These are phyloP conservation scores for Cordyceps pruinosa DNA, from an alignment of 2,329 filamentous ascomycete genomes.

Conservation along the genomic window DNA sequence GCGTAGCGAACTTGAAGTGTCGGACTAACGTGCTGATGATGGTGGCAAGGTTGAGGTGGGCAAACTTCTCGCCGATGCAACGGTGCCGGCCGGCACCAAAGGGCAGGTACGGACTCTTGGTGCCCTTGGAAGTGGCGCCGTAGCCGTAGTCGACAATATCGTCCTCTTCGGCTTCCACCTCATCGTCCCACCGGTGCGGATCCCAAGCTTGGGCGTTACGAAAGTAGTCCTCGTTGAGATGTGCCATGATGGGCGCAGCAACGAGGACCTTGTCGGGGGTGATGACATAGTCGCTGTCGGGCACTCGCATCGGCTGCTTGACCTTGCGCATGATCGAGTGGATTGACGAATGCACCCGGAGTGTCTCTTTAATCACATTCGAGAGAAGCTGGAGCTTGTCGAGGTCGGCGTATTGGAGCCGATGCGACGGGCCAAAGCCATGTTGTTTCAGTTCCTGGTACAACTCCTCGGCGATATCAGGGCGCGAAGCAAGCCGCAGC, in stretches of 20 bases:
- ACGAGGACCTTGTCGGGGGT: constrained; percentile 41
- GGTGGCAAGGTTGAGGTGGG: constrained; percentile 60
- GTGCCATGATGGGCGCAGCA: constrained; percentile 37
- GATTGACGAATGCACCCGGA: constrained; percentile 64
- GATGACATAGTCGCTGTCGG: constrained; percentile 48
- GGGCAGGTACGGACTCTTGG: constrained; percentile 46
- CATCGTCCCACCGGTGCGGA: constrained; percentile 26
- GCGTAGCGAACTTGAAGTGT: constrained; percentile 52
- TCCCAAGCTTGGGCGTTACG: constrained; percentile 29
- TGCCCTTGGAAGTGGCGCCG: constrained; percentile 25
- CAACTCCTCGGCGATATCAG: constrained; percentile 63
- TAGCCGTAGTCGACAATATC: constrained; percentile 26
- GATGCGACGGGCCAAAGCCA: neutral
- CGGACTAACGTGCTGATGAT: constrained; percentile 58
- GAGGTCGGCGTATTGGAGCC: constrained; percentile 28
- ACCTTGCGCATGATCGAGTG: constrained; percentile 69
- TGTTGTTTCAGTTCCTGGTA: constrained; percentile 57
- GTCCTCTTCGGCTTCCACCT: constrained; percentile 15
- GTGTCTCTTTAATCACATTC: constrained; percentile 59
- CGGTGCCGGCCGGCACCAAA: constrained; percentile 68
- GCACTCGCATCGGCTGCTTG: constrained; percentile 56
- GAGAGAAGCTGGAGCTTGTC: constrained; percentile 2
- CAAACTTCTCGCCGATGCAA: constrained; percentile 72
- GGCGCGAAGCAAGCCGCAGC: constrained; percentile 64
- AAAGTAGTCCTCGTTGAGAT: constrained; percentile 53